A percentile compares a stretch with the other conserved stretches of the same genome.
Evolutionary conservation across 306 rosid genomes (phyloP).

Genomic region (Prunus padus): DNA sequence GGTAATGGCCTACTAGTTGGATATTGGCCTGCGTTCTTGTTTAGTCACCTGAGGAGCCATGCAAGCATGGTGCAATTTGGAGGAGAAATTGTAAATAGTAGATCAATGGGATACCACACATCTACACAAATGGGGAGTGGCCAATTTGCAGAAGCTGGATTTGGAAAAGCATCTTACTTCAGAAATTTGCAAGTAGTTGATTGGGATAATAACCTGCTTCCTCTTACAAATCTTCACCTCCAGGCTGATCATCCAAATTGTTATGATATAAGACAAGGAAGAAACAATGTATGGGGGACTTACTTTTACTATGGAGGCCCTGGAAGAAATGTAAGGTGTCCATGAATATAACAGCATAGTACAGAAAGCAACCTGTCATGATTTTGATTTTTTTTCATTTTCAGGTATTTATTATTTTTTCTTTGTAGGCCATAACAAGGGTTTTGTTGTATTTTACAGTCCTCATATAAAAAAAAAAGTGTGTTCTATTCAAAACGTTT

Average conservation of each 20-base stretch:
- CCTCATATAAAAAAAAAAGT: constrained; percentile 21
- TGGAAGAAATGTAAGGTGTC: constrained; percentile 91
- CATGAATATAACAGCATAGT: constrained; percentile 43
- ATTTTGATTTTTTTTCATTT: constrained; percentile 14
- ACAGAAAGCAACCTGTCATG: constrained; percentile 19
- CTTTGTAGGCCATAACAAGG: constrained; percentile 31
- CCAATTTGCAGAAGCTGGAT: constrained; percentile 92
- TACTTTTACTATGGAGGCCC: constrained; percentile 99
- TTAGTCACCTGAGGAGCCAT: constrained; percentile 85
- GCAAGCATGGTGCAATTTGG: constrained; percentile 98
- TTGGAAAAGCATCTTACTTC: constrained; percentile 90
- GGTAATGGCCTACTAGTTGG: constrained; percentile 87
- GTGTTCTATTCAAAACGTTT: not conserved
- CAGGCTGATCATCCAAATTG: constrained; percentile 85
- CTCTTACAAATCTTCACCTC: constrained; percentile 68
- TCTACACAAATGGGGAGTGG: constrained; percentile 99
- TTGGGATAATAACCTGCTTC: constrained; percentile 95
- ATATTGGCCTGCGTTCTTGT: constrained; percentile 90
- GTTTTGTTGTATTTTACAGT: constrained; percentile 38
- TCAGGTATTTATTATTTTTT: constrained; percentile 23
- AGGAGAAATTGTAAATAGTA: constrained; percentile 87
- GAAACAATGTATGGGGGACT: constrained; percentile 85
- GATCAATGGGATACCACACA: constrained; percentile 85
- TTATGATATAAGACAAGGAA: constrained; percentile 81
- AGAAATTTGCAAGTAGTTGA: constrained; percentile 88